Percentiles rank a stretch among this genome's conserved stretches.
Evolutionary conservation across 208 protist genomes (phyloP).

Genomic region (Acanthamoeba lenticulata): DNA sequence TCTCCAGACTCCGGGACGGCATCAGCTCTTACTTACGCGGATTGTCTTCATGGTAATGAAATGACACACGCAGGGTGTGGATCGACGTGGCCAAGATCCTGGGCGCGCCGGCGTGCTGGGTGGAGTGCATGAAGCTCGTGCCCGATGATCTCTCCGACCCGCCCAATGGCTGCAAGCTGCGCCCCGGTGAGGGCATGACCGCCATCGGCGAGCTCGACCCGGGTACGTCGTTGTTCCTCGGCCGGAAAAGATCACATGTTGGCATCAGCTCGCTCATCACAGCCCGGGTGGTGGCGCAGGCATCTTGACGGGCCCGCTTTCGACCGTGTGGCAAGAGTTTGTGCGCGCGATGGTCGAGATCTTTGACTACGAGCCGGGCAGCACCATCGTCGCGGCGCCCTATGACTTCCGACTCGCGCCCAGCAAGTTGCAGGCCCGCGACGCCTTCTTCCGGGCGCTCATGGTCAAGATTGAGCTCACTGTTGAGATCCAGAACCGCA

Average conservation of each 20-base stretch:
- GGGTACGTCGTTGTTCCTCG: not conserved
- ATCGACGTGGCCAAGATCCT: conserved; percentile 16
- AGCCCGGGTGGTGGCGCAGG: not conserved
- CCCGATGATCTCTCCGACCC: conserved; percentile 11
- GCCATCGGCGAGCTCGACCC: conserved; percentile 30
- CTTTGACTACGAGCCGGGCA: conserved; percentile 27
- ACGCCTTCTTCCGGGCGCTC: not conserved
- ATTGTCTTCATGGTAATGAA: too few relatives aligned
- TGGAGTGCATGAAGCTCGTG: conserved; percentile 33
- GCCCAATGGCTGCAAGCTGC: conserved; percentile 21
- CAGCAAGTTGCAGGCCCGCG: conserved; percentile 14
- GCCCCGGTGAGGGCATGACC: conserved; percentile 22
- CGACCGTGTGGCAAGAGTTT: conserved; percentile 45
- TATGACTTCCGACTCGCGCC: conserved; percentile 29
- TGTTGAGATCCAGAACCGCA: not conserved
- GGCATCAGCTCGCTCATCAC: not conserved
- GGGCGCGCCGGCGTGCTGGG: not conserved
- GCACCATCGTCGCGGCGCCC: not conserved
- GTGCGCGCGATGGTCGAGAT: conserved; percentile 9
- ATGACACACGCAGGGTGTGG: conserved; percentile 32
- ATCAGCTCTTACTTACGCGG: too few relatives aligned
- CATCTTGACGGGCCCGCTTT: not conserved
- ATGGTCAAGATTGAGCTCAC: conserved; percentile 32
- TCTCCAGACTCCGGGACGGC: too few relatives aligned
- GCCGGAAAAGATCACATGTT: too few relatives aligned